Evolutionary conservation across 2,329 filamentous ascomycete species (phyloP), one percentile per base, ranked within the genome.

Genomic region (Thielaviopsis musarum): DNA sequence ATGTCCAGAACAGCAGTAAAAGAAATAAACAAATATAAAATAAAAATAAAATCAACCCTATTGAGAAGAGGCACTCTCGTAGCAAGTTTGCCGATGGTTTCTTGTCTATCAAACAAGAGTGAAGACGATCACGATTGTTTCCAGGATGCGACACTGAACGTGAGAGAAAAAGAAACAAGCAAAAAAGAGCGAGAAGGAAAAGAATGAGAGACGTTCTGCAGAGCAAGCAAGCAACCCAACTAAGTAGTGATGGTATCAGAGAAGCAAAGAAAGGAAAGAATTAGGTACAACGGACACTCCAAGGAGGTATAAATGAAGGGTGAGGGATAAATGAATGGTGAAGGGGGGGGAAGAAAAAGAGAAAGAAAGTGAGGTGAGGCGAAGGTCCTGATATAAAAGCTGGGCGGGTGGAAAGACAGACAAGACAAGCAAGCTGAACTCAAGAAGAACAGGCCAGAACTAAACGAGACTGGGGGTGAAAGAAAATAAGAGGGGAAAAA

Each of bases 401-500:
- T 7, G 10, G n/a, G 30, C 10, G 30, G 30, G 30, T 34, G 30
- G 30, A 34, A 34, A 34, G 30, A n/a, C n/a, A n/a, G n/a, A n/a
- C n/a, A n/a, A 28, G 66, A 67, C 65, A 64, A 53, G 63, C 65
- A 59, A 34, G 30, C 30, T 34, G 30, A 34, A 34, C 30, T 34
- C 5, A 10, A 57, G 57, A 54, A 58, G 52, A 34, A 49, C 21
- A 22, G 24, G 30, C 56, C 34, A 57, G 28, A 45, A 30, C 52
- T 38, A 22, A 48, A 34, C 26, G 53, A 54, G 30, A 57, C 56
- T 41, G 30, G 57, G 54, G 57, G 56, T 61, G 57, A 26, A 26
- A 62, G 58, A 62, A 62, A 65, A 66, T 64, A 65, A 66, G 65
- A 66, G 66, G 65, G 66, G 64, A 66, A 66, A 62, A 66, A 66